Evolutionary conservation across 495 filamentous ascomycete genomes (phyloP).

Genomic region (Aspergillus nidulans): DNA sequence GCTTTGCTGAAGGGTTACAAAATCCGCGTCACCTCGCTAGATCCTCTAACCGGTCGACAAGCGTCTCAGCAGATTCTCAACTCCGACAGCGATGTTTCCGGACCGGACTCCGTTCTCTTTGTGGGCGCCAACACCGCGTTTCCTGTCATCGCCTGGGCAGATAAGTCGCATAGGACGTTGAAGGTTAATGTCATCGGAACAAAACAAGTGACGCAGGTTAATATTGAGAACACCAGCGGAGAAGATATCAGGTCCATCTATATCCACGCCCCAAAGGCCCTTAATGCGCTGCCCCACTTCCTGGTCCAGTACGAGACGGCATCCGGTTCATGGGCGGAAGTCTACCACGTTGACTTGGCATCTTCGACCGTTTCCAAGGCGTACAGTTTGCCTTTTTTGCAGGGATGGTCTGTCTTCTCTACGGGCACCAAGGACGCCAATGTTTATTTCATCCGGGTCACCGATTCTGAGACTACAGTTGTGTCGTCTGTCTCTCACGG

Average conservation of each 20-base stretch:
- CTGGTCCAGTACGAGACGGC: slow-evolving; percentile 75
- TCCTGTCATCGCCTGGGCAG: slow-evolving; percentile 79
- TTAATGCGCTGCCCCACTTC: slow-evolving; percentile 71
- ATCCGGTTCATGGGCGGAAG: slow-evolving; percentile 71
- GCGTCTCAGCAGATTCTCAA: slow-evolving; percentile 60
- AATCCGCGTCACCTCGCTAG: slow-evolving; percentile 67
- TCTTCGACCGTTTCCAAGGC: slow-evolving; percentile 62
- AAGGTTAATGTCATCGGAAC: slow-evolving; percentile 78
- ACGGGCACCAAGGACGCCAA: slow-evolving; percentile 71
- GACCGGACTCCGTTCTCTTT: slow-evolving; percentile 64
- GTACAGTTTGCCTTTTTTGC: slow-evolving; percentile 66
- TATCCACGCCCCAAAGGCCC: slow-evolving; percentile 67
- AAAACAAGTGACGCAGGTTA: slow-evolving; percentile 53
- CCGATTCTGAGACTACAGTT: slow-evolving; percentile 63
- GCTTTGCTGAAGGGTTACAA: slow-evolving; percentile 61
- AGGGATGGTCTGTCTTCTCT: slow-evolving; percentile 70
- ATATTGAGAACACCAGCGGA: slow-evolving; percentile 47
- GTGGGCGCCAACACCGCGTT: slow-evolving; percentile 80
- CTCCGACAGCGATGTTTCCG: slow-evolving; percentile 67
- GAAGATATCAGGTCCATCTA: slow-evolving; percentile 62
- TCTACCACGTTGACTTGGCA: slow-evolving; percentile 75
- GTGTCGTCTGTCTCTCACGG: slow-evolving; percentile 74
- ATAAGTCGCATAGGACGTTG: slow-evolving; percentile 59
- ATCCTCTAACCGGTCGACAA: slow-evolving; percentile 64
- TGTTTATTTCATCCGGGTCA: slow-evolving; percentile 82